Evolutionary conservation across 2,329 filamentous ascomycete genomes (phyloP), one percentile per base, ranked within the genome.

Genomic region (Cercospora nicotianae): DNA sequence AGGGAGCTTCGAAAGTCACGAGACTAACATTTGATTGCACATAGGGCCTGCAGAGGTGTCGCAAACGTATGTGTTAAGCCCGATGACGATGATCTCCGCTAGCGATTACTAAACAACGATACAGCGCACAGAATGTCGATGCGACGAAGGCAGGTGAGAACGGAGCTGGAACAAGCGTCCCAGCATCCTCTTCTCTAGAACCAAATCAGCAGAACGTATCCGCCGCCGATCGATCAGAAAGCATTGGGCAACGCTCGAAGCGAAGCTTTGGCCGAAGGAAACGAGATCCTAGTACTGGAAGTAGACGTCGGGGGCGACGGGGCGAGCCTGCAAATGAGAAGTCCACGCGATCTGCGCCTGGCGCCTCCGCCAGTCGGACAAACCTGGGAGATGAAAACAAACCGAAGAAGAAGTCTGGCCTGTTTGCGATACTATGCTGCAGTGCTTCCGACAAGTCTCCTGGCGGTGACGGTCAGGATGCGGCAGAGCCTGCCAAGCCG

Each of bases 401-500:
- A 67, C 79, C 77, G 67, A 82, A 80, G 73, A 82, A 81, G 74
- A 80, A 80, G 42, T 77, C 78, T 23, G 79, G 78, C 16, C 72
- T 84, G 33, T 73, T 84, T 10, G 77, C 81, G 12, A 84, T 92
- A 64, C 82, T 92, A 68, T 92, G 90, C 81, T 92, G 90, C 77
- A 84, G 83, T 65, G 84, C 87, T 48, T 87, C 89, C 60, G 88
- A 90, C 70, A 84, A 86, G 70, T 84, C 85, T 16, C 85, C 87
- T 5, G 79, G 87, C 60, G 84, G 87, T 58, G 83, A 81, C 66
- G 84, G 84, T 63, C 84, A 86, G 67, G 82, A 87, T 67, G 84
- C 87, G 45, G 81, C 78, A 28, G 80, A 82, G 69, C 80, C 81
- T 48, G 77, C 79, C 20, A 83, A 83, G 73, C 79, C 80, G 60